Evolutionary conservation across 805 yeast genomes (phyloP).

Genomic region (Candida koratica): DNA sequence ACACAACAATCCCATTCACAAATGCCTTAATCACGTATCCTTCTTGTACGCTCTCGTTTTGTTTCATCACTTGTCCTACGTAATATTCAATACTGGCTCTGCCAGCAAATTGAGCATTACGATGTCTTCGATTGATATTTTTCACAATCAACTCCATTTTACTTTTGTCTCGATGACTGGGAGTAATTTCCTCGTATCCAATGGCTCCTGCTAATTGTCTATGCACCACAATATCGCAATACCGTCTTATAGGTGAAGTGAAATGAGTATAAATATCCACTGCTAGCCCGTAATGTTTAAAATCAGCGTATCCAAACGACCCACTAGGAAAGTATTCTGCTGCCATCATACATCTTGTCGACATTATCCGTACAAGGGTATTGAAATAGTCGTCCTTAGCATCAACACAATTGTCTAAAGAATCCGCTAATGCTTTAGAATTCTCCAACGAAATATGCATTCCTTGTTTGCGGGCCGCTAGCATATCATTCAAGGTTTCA

Average conservation of each 20-base stretch:
- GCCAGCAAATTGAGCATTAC: slow-evolving; percentile 99
- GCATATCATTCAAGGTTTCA: slow-evolving; percentile 83
- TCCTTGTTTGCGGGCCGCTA: slow-evolving; percentile 68
- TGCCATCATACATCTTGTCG: slow-evolving; percentile 98
- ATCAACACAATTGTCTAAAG: slow-evolving; percentile 84
- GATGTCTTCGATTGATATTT: slow-evolving; percentile 88
- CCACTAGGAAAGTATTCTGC: slow-evolving; percentile 97
- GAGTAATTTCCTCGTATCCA: slow-evolving; percentile 80
- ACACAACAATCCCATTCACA: slow-evolving; percentile 88
- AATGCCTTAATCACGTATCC: slow-evolving; percentile 92
- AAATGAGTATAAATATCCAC: slow-evolving; percentile 97
- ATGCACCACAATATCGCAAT: slow-evolving; percentile 96
- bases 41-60: slow-evolving; percentile 72
- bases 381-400: slow-evolving; percentile 84
- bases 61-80: slow-evolving; percentile 96
- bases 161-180: slow-evolving; percentile 78
- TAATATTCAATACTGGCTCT: slow-evolving; percentile 96
- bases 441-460: slow-evolving; percentile 75
- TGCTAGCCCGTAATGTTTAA: slow-evolving; percentile 95
- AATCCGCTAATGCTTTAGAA: slow-evolving; percentile 88
- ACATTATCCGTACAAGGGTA: slow-evolving; percentile 90
- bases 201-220: slow-evolving; percentile 98
- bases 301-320: slow-evolving; percentile 82
- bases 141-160: slow-evolving; percentile 86
- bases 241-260: slow-evolving; percentile 97